Evolutionary conservation across 129 eudicot species (phyloP), one percentile per base, ranked within the genome.

Genomic region (Arctium minus): DNA sequence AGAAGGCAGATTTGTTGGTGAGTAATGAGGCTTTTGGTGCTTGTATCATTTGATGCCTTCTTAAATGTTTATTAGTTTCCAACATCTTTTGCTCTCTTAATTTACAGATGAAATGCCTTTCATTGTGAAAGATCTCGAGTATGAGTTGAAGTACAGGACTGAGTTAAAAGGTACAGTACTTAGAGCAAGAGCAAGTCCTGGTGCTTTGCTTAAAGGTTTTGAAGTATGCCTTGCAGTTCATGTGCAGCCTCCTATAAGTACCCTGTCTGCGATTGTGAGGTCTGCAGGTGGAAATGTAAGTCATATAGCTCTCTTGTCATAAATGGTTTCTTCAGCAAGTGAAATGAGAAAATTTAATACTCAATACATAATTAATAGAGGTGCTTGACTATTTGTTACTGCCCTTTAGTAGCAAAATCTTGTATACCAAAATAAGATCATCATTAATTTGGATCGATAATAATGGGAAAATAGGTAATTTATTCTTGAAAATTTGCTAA

Each of bases 211-310:
- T 33, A 86, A 88, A 81, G 97, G 97, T 62, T 87, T 89, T 80
- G 87, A 88, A 80, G 80, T 92, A 77, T 95, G 92, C 82, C 83
- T 92, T 73, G 88, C 97, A 60, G 80, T 90, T 74, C 93, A 86
- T 79, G 90, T 91, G 75, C 96, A 91, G 72, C 98, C 97, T 72
- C 94, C 97, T 79, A 17, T 85, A 50, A 73, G 75, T 81, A 91
- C 88, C 2, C 77, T 95, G n/a, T 91, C 93, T 13, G 88, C 90
- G 29, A 92, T 95, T 83, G 88, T 90, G 22, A 89, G 67, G 75
- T 88, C 93, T 80, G 98, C 98, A 10, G 98, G 98, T 38, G 98
- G 97, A 83, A 90, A 89, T 89, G 98, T 95, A 89, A 82, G 97
- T 88, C 50, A 33, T 27, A 5, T 13, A 7, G 3, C 37, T 60